Evolutionary conservation across 208 protist genomes (phyloP).

Genomic region (Leishmania aethiopica): DNA sequence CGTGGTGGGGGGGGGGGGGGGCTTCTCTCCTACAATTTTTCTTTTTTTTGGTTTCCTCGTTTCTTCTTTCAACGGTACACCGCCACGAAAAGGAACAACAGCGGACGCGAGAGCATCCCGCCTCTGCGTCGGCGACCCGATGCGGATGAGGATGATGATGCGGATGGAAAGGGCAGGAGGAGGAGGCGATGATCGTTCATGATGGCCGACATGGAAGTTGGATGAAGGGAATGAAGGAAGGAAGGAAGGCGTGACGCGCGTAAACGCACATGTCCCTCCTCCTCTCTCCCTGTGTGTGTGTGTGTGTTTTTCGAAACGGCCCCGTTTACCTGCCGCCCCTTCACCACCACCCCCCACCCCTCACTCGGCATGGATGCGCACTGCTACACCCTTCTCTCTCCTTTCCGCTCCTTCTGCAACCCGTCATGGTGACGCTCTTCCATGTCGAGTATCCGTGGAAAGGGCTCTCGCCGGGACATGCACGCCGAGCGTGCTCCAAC

Average conservation of each 20-base stretch:
- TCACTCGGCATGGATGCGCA: background rate
- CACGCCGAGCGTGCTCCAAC: background rate
- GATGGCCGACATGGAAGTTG: background rate
- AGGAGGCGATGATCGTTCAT: background rate
- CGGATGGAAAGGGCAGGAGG: background rate
- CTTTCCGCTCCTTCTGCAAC: background rate
- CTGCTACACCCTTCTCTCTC: background rate
- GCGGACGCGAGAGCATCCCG: background rate
- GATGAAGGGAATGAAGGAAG: background rate
- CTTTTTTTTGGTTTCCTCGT: slow-evolving; percentile 5
- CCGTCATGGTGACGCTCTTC: background rate
- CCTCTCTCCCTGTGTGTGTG: background rate
- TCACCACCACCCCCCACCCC: background rate
- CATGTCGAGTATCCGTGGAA: background rate
- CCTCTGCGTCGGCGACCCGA: too few species aligned
- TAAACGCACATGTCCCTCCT: background rate
- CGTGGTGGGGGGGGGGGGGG: too few species aligned
- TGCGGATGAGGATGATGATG: background rate
- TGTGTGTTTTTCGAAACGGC: background rate
- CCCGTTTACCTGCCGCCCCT: background rate
- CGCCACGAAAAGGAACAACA: background rate
- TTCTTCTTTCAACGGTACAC: background rate
- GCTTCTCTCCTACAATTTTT: background rate
- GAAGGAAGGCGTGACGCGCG: background rate
- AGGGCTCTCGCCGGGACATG: background rate